phyloP scores from a whole-genome alignment of 73 alveolate species.

The Halteria grandinella region DNA sequence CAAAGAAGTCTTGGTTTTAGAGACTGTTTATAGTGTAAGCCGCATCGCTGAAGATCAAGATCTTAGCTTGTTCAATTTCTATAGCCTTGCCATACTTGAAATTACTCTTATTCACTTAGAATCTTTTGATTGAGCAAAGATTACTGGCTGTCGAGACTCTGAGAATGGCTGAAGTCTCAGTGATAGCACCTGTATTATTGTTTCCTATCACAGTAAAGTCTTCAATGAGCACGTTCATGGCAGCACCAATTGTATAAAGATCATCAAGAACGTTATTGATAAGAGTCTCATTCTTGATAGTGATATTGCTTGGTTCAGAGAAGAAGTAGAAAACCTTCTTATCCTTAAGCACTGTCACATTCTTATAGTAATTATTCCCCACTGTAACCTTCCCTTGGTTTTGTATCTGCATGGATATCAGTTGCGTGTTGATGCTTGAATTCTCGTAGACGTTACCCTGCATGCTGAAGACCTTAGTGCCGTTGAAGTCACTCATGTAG shows the following conservation, averaged over 20 bases:
- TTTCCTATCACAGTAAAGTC: neutral
- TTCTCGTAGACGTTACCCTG: slow-evolving; percentile 1
- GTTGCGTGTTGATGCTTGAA: slow-evolving; percentile 1
- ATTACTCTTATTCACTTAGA: neutral
- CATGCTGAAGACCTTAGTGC: slow-evolving; percentile 26
- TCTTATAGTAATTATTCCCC: slow-evolving; percentile 23
- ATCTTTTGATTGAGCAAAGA: neutral
- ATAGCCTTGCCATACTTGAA: slow-evolving; percentile 37
- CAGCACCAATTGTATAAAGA: slow-evolving; percentile 7
- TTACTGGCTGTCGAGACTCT: neutral
- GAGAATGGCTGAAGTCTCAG: slow-evolving; percentile 1
- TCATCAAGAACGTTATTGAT: slow-evolving; percentile 1
- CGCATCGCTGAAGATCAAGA: neutral
- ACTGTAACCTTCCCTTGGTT: slow-evolving; percentile 26
- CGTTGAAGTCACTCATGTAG: slow-evolving; percentile 42
- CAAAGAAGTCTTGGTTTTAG: neutral
- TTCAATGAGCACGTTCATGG: neutral
- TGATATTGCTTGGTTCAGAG: slow-evolving; percentile 17
- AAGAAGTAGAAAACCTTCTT: slow-evolving; percentile 26
- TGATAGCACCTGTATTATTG: slow-evolving; percentile 4
- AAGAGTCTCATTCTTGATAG: slow-evolving; percentile 24
- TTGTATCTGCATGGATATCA: slow-evolving; percentile 1
- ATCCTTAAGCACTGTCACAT: slow-evolving; percentile 38
- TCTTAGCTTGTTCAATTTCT: neutral
- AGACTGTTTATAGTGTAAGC: neutral